Evolutionary conservation across 202 grass and related monocot species (phyloP).

Genomic region (Schoenoplectus tabernaemontani): DNA sequence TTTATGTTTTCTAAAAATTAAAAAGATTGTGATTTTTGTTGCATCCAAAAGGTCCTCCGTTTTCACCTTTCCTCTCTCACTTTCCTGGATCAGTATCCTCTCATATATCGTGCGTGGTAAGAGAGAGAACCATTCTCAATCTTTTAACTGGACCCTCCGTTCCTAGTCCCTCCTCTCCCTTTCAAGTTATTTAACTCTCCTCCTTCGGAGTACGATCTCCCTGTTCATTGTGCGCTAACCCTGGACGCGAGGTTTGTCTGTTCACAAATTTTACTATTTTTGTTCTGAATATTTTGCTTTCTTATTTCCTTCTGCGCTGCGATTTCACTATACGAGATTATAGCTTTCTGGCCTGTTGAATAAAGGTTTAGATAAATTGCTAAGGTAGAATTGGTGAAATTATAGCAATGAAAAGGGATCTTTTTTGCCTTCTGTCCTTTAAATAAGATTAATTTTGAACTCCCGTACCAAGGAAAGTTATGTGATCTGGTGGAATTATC

Average conservation of each 20-base stretch:
- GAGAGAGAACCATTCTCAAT: background rate
- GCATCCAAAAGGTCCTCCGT: too few relatives aligned
- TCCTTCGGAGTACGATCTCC: background rate
- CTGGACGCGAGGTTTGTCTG: slow-evolving; percentile 13
- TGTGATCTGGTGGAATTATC: background rate
- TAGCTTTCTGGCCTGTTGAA: background rate
- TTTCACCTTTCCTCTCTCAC: too few relatives aligned
- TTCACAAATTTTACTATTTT: slow-evolving; percentile 1
- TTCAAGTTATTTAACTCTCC: background rate
- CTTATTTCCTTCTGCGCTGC: background rate
- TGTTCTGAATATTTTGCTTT: background rate
- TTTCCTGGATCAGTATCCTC: too few relatives aligned
- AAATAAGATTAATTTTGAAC: too few relatives aligned
- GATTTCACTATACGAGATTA: background rate
- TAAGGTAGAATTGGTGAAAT: background rate
- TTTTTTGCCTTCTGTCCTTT: background rate
- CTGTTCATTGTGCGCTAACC: background rate
- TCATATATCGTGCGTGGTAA: too few relatives aligned
- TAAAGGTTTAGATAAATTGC: background rate
- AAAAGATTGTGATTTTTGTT: too few relatives aligned
- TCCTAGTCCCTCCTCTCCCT: background rate
- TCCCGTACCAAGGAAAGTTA: background rate
- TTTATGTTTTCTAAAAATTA: too few relatives aligned
- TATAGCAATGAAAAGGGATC: background rate
- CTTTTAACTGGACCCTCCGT: slow-evolving; percentile 17